Evolutionary conservation across 78 protist species (phyloP).

Genomic region (Dictyostelium firmibasis): DNA sequence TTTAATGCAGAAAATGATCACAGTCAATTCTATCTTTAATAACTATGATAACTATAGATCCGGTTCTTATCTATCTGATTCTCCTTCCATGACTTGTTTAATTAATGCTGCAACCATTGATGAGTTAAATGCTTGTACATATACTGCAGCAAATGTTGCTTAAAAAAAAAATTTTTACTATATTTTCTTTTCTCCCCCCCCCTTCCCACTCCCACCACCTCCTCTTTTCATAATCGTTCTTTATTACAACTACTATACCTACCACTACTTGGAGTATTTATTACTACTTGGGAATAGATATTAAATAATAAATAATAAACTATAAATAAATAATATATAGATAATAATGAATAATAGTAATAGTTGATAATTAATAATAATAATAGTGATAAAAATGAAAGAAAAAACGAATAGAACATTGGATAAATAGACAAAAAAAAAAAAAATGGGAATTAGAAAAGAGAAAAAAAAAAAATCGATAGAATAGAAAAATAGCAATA

Average conservation of each 20-base stretch:
- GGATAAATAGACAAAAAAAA: too few species aligned
- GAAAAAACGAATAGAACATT: background rate
- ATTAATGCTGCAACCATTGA: background rate
- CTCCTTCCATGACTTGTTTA: background rate
- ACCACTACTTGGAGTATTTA: too few species aligned
- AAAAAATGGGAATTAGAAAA: too few species aligned
- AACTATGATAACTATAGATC: slow-evolving; percentile 2
- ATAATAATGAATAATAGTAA: background rate
- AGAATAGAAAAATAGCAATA: too few species aligned
- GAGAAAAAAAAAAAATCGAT: too few species aligned
- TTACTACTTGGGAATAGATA: too few species aligned
- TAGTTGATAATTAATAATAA: too few species aligned
- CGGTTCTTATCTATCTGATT: background rate
- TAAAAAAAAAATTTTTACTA: too few species aligned
- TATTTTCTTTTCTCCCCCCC: too few species aligned
- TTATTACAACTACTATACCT: too few species aligned
- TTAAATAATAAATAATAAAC: background rate
- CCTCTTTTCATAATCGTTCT: too few species aligned
- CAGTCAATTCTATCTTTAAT: background rate
- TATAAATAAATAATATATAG: too few species aligned
- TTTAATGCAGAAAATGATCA: background rate
- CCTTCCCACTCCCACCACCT: background rate
- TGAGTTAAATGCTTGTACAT: background rate
- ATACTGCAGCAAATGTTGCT: background rate
- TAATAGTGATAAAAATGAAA: background rate